Conservation (phyloP, 768 basidiomycete species). For the Russula compacta region DNA sequence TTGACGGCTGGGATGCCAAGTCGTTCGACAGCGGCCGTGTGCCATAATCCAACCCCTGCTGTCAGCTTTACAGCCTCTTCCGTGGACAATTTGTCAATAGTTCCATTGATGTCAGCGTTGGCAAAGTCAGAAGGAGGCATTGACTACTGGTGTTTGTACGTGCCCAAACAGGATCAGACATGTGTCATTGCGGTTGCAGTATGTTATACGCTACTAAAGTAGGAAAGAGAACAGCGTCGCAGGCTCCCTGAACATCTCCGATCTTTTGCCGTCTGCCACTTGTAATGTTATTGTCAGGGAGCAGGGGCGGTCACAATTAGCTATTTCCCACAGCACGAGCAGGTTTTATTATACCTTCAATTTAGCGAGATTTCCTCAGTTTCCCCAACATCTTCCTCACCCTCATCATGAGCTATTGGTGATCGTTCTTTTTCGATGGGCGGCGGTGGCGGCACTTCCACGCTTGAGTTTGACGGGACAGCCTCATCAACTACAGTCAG, state of each 20-base stretch:
- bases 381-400: slow-evolving; percentile 69
- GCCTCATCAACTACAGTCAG: slow-evolving; percentile 23
- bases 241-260: background rate
- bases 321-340: background rate
- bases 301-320: background rate
- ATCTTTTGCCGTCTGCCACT: background rate
- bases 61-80: slow-evolving; percentile 68
- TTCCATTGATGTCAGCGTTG: slow-evolving; percentile 47
- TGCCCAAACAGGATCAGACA: background rate
- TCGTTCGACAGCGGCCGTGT: slow-evolving; percentile 55
- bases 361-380: slow-evolving; percentile 55
- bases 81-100: slow-evolving; percentile 57
- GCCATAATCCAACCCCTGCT: slow-evolving; percentile 73
- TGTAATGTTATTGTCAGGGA: background rate
- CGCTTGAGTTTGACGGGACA: slow-evolving; percentile 41
- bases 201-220: background rate
- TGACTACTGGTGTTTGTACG: background rate
- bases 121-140: slow-evolving; percentile 56
- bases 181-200: too few species aligned
- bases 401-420: slow-evolving; percentile 37
- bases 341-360: slow-evolving; percentile 4
- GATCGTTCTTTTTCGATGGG: slow-evolving; percentile 64
- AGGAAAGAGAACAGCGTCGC: background rate
- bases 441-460: slow-evolving; percentile 74
- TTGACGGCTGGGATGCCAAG: slow-evolving; percentile 67